These are phyloP conservation scores for Aureobasidium sp. DNA, from an alignment of 2,329 filamentous ascomycete species.

Conservation along the genomic window DNA sequence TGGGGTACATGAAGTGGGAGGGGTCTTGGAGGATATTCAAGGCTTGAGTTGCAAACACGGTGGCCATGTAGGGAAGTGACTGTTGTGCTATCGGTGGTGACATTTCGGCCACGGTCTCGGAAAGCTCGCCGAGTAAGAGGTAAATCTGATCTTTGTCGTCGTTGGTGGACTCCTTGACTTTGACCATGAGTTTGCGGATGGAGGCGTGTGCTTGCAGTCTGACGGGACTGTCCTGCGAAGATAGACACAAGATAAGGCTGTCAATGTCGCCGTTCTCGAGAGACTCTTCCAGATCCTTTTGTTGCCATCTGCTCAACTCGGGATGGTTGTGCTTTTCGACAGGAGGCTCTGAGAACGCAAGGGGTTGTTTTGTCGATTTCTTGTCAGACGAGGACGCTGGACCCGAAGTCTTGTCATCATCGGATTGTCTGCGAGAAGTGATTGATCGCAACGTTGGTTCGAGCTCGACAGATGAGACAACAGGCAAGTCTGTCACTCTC, in stretches of 20 bases:
- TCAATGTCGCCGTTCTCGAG: conserved; percentile 67
- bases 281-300: conserved; percentile 68
- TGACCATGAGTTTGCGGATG: conserved; percentile 52
- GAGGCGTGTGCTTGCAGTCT: conserved; percentile 67
- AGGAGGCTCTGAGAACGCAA: conserved; percentile 29
- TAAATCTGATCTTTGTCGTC: conserved; percentile 70
- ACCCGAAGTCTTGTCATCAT: neutral
- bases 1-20: conserved; percentile 73
- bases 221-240: conserved; percentile 65
- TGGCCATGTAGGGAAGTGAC: conserved; percentile 59
- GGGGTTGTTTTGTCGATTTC: neutral
- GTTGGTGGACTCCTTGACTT: conserved; percentile 55
- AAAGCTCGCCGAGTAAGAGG: conserved; percentile 68
- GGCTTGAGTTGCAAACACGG: conserved; percentile 64
- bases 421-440: neutral
- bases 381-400: neutral
- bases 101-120: conserved; percentile 58
- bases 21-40: conserved; percentile 66
- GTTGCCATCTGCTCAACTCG: conserved; percentile 54
- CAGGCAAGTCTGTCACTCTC: neutral
- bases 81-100: conserved; percentile 29
- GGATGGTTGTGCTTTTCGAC: conserved; percentile 35
- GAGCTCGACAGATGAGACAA: neutral
- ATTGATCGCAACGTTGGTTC: neutral
- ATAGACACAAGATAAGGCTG: conserved; percentile 64